These are phyloP conservation scores for Singerocomus inundabilis DNA, from an alignment of 1,284 basidiomycete species.

Conservation along the genomic window DNA sequence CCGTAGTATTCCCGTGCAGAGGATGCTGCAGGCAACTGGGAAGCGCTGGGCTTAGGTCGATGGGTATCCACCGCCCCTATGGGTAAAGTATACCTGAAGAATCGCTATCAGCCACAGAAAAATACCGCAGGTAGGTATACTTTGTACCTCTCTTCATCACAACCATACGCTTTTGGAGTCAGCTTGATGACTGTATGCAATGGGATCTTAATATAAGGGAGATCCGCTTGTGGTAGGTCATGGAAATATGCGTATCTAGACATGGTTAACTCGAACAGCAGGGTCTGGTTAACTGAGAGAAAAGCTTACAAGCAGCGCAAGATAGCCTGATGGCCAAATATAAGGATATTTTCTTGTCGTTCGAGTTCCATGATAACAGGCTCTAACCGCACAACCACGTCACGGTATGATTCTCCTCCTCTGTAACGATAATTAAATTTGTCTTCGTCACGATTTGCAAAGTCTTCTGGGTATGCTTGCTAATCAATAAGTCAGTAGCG, in stretches of 20 bases:
- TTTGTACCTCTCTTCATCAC: constrained; percentile 88
- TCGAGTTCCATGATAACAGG: constrained; percentile 99
- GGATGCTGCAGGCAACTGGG: constrained; percentile 10
- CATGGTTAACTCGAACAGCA: background rate
- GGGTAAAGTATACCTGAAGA: constrained; percentile 71
- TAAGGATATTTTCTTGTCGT: constrained; percentile 94
- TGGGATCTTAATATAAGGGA: constrained; percentile 97
- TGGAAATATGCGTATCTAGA: constrained; percentile 92
- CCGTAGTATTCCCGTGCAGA: constrained; percentile 33
- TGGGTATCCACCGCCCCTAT: constrained; percentile 94
- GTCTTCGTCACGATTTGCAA: constrained; percentile 97
- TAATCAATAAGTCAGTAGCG: constrained; percentile 31
- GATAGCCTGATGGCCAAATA: constrained; percentile 97
- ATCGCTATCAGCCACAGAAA: constrained; percentile 5
- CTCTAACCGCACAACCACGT: constrained; percentile 94
- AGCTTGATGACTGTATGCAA: constrained; percentile 98
- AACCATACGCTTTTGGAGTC: constrained; percentile 97
- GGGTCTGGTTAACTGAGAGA: background rate
- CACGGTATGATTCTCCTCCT: constrained; percentile 93
- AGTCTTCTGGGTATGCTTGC: constrained; percentile 96
- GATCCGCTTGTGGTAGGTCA: constrained; percentile 86
- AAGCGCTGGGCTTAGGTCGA: constrained; percentile 72
- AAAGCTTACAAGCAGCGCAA: constrained; percentile 77
- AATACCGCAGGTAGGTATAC: background rate
- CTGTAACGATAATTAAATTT: constrained; percentile 99